Percentiles rank a stretch among this genome's conserved stretches.
Conservation (phyloP, 495 filamentous ascomycete genomes). For the Filosporella fistucella region DNA sequence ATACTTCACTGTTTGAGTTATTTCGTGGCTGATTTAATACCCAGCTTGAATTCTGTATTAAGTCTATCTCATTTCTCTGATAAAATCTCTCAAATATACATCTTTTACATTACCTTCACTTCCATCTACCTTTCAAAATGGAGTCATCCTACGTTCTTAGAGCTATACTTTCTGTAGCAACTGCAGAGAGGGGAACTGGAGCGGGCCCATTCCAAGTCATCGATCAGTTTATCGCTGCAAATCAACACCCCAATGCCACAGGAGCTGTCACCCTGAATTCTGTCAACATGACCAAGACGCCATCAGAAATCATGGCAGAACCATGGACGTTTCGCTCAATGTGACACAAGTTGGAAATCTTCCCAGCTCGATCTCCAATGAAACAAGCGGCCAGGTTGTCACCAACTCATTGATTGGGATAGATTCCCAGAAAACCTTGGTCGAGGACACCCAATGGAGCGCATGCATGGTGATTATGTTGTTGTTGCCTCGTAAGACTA, state of each 20-base stretch:
- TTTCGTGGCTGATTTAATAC: no score
- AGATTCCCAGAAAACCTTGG: not conserved
- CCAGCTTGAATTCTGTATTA: not conserved
- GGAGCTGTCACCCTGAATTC: not conserved
- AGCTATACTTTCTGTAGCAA: not conserved
- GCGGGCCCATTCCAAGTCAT: slow-evolving; percentile 1
- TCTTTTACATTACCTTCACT: not conserved
- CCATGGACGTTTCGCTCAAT: slow-evolving; percentile 6
- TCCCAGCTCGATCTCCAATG: not conserved
- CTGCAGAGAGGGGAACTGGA: not conserved
- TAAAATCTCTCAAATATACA: not conserved
- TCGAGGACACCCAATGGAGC: not conserved
- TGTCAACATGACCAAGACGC: not conserved
- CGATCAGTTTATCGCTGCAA: not conserved
- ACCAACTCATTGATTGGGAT: not conserved
- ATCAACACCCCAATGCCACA: slow-evolving; percentile 7
- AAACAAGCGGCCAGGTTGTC: not conserved
- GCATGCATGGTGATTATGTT: not conserved
- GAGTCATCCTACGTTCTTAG: not conserved
- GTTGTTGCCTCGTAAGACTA: not conserved
- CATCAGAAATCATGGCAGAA: not conserved
- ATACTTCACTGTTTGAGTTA: no score
- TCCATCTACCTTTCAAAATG: not conserved
- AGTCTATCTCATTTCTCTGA: not conserved
- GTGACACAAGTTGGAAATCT: not conserved